phyloP scores from a whole-genome alignment of 352 stramenopile genomes.

The Blastocystis sp. region DNA sequence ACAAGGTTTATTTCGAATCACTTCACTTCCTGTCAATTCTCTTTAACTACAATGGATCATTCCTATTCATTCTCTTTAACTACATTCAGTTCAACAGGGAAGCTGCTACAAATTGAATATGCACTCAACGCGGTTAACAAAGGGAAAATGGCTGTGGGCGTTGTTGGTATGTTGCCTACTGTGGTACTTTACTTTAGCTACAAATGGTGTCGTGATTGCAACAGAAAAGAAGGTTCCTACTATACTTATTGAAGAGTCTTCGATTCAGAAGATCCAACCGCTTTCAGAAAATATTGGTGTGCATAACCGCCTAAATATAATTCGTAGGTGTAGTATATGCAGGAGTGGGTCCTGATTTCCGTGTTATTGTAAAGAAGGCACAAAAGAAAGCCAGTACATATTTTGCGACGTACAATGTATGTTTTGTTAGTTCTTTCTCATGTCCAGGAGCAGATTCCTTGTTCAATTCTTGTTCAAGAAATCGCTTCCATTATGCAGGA shows the following conservation, averaged over 20 bases:
- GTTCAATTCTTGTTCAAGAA: constrained; percentile 88
- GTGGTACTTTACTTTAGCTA: constrained; percentile 72
- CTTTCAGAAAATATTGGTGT: constrained; percentile 79
- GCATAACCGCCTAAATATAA: neutral
- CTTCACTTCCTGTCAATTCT: neutral
- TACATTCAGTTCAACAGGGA: constrained; percentile 96
- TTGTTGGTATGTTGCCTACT: constrained; percentile 73
- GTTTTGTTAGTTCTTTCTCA: neutral
- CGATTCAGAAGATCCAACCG: constrained; percentile 89
- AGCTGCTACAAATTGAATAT: constrained; percentile 99
- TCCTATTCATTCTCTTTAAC: constrained; percentile 97
- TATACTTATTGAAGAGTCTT: constrained; percentile 86
- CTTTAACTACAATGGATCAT: constrained; percentile 57
- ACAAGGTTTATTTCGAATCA: too few species aligned
- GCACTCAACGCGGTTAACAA: constrained; percentile 94
- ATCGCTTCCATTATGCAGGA: constrained; percentile 97
- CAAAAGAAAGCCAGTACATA: constrained; percentile 91
- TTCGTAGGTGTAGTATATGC: constrained; percentile 86
- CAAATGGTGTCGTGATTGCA: constrained; percentile 96
- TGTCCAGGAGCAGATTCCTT: constrained; percentile 79
- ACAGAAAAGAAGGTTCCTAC: constrained; percentile 95
- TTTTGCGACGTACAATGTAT: constrained; percentile 84
- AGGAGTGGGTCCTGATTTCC: constrained; percentile 94
- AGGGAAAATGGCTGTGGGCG: constrained; percentile 92
- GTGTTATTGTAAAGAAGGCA: constrained; percentile 89